Base-by-base conservation (phyloP, 108 stramenopile species). In the Fistulifera pelliculosa region DNA sequence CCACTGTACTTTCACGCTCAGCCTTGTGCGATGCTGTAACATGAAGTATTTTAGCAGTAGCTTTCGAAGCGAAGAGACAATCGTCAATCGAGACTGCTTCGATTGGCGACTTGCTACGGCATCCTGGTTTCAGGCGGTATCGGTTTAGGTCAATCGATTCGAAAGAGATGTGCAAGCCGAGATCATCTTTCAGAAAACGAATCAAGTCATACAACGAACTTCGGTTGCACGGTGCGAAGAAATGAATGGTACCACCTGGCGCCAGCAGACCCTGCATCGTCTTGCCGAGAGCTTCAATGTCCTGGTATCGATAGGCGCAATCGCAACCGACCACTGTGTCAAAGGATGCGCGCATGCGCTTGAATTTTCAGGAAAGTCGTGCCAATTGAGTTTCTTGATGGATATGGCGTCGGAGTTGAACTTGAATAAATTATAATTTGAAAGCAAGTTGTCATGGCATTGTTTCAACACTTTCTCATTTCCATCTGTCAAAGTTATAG, bases 221-320 rank as follows among this genome's bases (percentile, higher is more conserved):
- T 16, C 83, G 71, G 64, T 81, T 79, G 54, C 43, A 52, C 0
- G 83, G 83, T 13, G 77, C 79, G 54, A 81, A 81, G 31, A 77
- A 66, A 56, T 85, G 76, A 15, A 58, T 52, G 13, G 70, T 70
- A n/a, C 68, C 70, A 24, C 73, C 70, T 25, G 86, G 81, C n/a
- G 83, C 81, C 60, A 76, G 47, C 24, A 84, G 75, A 10, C 72
- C 79, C 54, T 78, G 83, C 27, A 94, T 88, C 0, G 95, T 85
- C 14, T 88, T 78, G 16, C 81, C 84, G n/a, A 94, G 77, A 2
- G 95, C 94, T 49, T 83, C 93, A 61, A 94, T 92, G 39, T 93
- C 90, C 16, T 40, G 40, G 18, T 55, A 52, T 2, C 27, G 44
- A 59, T 80, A 81, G 0, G 75, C 77, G 49, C 74, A 75, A 27